A percentile compares a stretch with the other conserved stretches of the same genome.
phyloP scores from a whole-genome alignment of 768 basidiomycete genomes.

The Coprinopsis cinerea region DNA sequence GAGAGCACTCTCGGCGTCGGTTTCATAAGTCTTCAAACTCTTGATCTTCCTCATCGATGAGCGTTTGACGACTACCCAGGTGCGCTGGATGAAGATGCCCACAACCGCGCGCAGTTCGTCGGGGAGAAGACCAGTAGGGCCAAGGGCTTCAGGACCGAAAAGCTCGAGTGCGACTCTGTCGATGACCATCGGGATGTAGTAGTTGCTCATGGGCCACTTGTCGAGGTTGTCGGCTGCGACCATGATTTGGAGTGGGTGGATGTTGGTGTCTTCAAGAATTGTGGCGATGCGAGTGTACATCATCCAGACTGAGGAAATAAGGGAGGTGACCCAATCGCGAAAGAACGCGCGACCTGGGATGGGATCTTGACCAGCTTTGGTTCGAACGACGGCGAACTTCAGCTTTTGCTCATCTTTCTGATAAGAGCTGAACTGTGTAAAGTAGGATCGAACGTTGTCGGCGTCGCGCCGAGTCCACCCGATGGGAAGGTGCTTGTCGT shows the following conservation, averaged over 20 bases:
- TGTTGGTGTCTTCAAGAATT: constrained; percentile 5
- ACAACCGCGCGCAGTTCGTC: background rate
- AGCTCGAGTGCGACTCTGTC: background rate
- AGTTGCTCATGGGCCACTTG: background rate
- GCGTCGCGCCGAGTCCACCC: constrained; percentile 12
- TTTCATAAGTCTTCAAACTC: background rate
- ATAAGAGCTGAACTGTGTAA: constrained; percentile 9
- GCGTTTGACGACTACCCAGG: background rate
- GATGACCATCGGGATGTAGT: background rate
- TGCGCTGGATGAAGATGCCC: background rate
- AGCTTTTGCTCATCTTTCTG: background rate
- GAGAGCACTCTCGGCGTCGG: background rate
- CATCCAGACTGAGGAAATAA: constrained; percentile 10
- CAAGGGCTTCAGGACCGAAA: background rate
- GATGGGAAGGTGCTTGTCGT: constrained; percentile 15
- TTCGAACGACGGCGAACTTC: background rate
- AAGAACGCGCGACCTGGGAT: constrained; percentile 15
- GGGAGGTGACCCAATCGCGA: constrained; percentile 9
- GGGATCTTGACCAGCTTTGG: background rate
- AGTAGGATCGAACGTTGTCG: constrained; percentile 12
- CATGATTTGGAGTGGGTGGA: constrained; percentile 14
- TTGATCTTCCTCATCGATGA: background rate
- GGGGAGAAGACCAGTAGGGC: background rate
- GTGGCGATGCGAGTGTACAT: constrained; percentile 14
- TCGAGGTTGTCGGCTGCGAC: background rate